Evolutionary conservation across 2,329 filamentous ascomycete genomes (phyloP).

Genomic region (Neonectria punicea): DNA sequence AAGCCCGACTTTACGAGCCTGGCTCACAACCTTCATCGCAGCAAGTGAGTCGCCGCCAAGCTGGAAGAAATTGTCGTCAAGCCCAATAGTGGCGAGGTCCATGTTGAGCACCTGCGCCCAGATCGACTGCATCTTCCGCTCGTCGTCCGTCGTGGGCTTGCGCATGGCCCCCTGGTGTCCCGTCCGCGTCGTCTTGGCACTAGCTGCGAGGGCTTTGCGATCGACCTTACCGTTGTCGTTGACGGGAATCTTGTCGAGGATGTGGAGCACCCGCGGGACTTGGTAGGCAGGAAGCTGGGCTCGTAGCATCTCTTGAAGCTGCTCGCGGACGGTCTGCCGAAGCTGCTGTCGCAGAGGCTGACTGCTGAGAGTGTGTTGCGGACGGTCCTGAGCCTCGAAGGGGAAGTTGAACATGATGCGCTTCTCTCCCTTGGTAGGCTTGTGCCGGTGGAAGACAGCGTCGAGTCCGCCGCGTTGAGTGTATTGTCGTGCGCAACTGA

Average conservation of each 20-base stretch:
- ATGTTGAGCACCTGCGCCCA: conserved; percentile 52
- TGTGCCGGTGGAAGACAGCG: conserved; percentile 49
- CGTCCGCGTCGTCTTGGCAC: not conserved
- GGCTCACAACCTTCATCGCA: not conserved
- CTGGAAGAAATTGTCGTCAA: conserved; percentile 56
- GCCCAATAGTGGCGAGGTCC: conserved; percentile 46
- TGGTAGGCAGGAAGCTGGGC: conserved; percentile 39
- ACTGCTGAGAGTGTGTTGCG: not conserved
- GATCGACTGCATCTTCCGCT: conserved; percentile 43
- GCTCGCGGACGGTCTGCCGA: not conserved
- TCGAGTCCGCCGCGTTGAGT: conserved; percentile 42
- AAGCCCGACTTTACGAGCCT: conserved; percentile 50
- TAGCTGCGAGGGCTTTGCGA: not conserved
- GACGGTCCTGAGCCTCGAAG: conserved; percentile 12
- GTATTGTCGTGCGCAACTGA: conserved; percentile 56
- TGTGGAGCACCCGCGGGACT: conserved; percentile 34
- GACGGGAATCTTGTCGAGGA: conserved; percentile 8
- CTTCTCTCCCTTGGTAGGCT: conserved; percentile 11
- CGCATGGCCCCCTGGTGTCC: not conserved
- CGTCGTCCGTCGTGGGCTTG: not conserved
- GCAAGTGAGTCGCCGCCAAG: not conserved
- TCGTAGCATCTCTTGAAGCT: conserved; percentile 9
- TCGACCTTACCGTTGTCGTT: conserved; percentile 2
- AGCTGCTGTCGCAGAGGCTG: conserved; percentile 10
- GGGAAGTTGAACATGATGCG: conserved; percentile 40